Conservation (phyloP, 1,284 basidiomycete species). For the Ustilago esculenta region DNA sequence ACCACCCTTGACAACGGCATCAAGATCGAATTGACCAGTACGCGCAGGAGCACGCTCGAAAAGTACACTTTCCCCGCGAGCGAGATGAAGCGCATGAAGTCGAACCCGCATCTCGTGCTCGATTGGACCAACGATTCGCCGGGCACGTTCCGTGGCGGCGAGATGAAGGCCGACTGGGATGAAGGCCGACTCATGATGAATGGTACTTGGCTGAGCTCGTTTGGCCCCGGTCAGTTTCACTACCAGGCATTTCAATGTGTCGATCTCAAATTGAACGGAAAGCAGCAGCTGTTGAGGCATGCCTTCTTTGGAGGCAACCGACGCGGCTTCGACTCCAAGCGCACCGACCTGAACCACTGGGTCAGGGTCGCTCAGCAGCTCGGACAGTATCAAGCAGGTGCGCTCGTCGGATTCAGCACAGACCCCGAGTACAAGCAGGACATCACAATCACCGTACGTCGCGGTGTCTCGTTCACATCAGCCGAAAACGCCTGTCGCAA, state of each 20-base stretch:
- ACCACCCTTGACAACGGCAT: conserved; percentile 56
- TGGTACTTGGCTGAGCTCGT: conserved; percentile 51
- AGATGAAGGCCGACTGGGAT: conserved; percentile 41
- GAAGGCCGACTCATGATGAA: conserved; percentile 51
- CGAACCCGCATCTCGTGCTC: conserved; percentile 46
- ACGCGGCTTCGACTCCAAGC: conserved; percentile 50
- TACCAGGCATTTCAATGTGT: conserved; percentile 55
- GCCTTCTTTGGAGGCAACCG: conserved; percentile 57
- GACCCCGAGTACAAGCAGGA: conserved; percentile 7
- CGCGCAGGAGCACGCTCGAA: conserved; percentile 52
- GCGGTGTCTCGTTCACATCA: conserved; percentile 52
- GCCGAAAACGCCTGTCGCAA: conserved; percentile 57
- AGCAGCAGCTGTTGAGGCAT: conserved; percentile 43
- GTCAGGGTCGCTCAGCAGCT: conserved; percentile 39
- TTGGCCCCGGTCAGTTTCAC: conserved; percentile 36
- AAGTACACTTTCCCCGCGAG: conserved; percentile 51
- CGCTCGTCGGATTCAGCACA: conserved; percentile 39
- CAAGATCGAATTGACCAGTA: conserved; percentile 54
- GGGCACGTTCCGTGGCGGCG: conserved; percentile 47
- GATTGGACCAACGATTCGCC: conserved; percentile 62
- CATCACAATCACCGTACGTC: conserved; percentile 43
- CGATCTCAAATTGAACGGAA: conserved; percentile 47
- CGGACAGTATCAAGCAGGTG: conserved; percentile 54
- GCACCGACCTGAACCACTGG: conserved; percentile 35
- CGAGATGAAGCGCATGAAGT: conserved; percentile 27